These are phyloP conservation scores for Microdochium bolleyi DNA, from an alignment of 2,329 filamentous ascomycete genomes.

Conservation along the genomic window DNA sequence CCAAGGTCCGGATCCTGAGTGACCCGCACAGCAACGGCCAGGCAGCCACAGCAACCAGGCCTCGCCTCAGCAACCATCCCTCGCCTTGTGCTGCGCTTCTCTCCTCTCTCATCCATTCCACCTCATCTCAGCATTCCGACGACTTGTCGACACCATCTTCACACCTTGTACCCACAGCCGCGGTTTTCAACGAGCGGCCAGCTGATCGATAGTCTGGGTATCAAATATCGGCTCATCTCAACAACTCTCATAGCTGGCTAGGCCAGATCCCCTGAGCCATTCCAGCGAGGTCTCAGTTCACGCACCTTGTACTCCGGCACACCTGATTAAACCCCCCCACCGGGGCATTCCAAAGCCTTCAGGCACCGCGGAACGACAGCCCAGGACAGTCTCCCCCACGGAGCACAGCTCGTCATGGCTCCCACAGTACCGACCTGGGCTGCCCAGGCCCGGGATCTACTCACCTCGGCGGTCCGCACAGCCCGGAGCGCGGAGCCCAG, in stretches of 20 bases:
- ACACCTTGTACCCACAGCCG: background rate
- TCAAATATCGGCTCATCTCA: too few relatives aligned
- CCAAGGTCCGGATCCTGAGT: background rate
- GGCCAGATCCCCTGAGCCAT: constrained; percentile 1
- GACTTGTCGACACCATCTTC: background rate
- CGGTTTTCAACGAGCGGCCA: too few relatives aligned
- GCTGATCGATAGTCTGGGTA: too few relatives aligned
- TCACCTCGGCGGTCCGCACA: constrained; percentile 12
- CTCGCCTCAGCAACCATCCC: background rate
- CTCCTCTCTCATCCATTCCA: background rate
- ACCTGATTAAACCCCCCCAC: background rate
- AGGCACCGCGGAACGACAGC: background rate
- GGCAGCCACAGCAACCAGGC: background rate
- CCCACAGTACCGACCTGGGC: constrained; percentile 19
- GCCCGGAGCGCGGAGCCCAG: constrained; percentile 12
- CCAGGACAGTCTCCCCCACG: too few relatives aligned
- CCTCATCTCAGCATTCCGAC: background rate
- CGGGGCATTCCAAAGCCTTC: background rate
- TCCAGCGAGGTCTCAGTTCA: constrained; percentile 1
- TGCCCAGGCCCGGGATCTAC: constrained; percentile 17
- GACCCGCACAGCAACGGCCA: background rate
- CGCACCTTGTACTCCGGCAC: background rate
- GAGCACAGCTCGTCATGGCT: constrained; percentile 15
- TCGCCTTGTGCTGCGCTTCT: background rate
- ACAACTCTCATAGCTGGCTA: constrained; percentile 1